A percentile compares a stretch with the other conserved stretches of the same genome.
phyloP scores from a whole-genome alignment of 2,329 filamentous ascomycete species.

The Purpureocillium takamizusanense region DNA sequence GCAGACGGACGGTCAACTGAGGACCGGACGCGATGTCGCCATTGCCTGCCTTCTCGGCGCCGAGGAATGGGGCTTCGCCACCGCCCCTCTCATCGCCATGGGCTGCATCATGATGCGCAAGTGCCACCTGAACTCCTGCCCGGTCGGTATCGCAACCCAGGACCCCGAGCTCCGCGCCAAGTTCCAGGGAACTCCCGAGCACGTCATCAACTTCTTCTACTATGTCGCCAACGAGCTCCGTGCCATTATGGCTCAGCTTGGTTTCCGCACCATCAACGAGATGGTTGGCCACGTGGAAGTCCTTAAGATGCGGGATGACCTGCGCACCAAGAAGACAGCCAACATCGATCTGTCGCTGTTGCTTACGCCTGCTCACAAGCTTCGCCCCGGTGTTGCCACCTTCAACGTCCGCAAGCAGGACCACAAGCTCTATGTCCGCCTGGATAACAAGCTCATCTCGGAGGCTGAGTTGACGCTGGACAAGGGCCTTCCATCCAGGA shows the following conservation, averaged over 20 bases:
- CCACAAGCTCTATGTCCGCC: constrained; percentile 81
- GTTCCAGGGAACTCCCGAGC: constrained; percentile 85
- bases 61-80: constrained; percentile 98
- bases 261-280: constrained; percentile 91
- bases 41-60: constrained; percentile 92
- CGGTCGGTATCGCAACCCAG: constrained; percentile 91
- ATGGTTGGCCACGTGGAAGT: constrained; percentile 92
- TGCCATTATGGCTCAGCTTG: constrained; percentile 93
- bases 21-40: constrained; percentile 86
- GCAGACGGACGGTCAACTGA: constrained; percentile 90
- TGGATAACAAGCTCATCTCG: constrained; percentile 95
- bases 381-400: constrained; percentile 86
- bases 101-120: constrained; percentile 94
- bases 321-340: constrained; percentile 79
- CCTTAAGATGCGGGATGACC: constrained; percentile 77
- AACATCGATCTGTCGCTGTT: constrained; percentile 92
- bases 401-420: constrained; percentile 99
- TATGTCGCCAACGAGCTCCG: constrained; percentile 93
- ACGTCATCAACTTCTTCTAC: constrained; percentile 99
- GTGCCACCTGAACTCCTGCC: constrained; percentile 67
- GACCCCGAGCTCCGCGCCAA: constrained; percentile 92
- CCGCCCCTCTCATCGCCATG: constrained; percentile 90
- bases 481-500: constrained; percentile 84
- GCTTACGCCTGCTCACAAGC: constrained; percentile 88
- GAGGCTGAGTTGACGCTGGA: constrained; percentile 91